A percentile compares a stretch with the other conserved stretches of the same genome.
These are phyloP conservation scores for Saitozyma sp. DNA, from an alignment of 768 basidiomycete genomes.

Conservation along the genomic window DNA sequence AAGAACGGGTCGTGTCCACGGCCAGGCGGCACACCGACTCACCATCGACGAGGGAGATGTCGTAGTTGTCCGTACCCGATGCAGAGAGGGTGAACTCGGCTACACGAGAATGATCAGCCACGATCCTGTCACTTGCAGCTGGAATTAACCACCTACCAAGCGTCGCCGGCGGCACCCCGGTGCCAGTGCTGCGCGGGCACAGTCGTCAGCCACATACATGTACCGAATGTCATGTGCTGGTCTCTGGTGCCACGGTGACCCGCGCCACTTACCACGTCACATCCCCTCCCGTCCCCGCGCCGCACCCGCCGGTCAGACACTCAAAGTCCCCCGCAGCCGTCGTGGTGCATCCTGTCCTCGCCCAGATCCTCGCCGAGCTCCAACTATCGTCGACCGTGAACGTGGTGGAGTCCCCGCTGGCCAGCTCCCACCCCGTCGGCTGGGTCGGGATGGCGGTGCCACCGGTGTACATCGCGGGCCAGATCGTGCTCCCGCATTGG, in stretches of 20 bases:
- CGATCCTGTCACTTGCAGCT: neutral
- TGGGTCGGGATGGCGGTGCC: conserved; percentile 13
- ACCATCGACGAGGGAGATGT: conserved; percentile 34
- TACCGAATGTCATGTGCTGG: neutral
- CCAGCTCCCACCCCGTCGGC: conserved; percentile 25
- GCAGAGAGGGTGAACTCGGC: conserved; percentile 33
- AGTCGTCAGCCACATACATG: too few species aligned
- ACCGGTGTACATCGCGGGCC: conserved; percentile 24
- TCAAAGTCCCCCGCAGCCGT: conserved; percentile 14
- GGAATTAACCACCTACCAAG: conserved; percentile 18
- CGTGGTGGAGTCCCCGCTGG: neutral
- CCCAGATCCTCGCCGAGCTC: conserved; percentile 30
- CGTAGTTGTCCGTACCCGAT: conserved; percentile 24
- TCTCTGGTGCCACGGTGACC: neutral
- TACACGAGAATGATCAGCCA: conserved; percentile 2
- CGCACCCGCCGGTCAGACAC: conserved; percentile 29
- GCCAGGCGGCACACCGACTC: neutral
- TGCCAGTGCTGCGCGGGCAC: conserved; percentile 5
- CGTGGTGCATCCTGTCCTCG: conserved; percentile 25
- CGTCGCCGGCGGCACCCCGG: conserved; percentile 19
- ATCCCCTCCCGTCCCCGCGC: conserved; percentile 12
- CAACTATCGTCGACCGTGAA: conserved; percentile 24
- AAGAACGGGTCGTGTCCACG: neutral
- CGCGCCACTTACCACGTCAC: conserved; percentile 21
- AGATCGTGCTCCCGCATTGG: conserved; percentile 23